Evolutionary conservation across 2,329 filamentous ascomycete species (phyloP).

Genomic region (Pyricularia grisea): DNA sequence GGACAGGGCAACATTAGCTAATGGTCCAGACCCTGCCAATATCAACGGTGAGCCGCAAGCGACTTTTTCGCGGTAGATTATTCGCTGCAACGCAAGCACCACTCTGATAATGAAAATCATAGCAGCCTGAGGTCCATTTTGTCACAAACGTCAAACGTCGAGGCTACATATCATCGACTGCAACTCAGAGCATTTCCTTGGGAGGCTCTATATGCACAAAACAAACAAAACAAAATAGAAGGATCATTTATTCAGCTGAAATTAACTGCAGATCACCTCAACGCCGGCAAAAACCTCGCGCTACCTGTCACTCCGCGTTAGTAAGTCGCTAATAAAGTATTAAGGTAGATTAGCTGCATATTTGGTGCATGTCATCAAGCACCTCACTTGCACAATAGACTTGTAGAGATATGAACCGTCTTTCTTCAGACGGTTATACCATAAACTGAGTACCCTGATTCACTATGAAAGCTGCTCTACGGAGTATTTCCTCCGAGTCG

Average conservation of each 20-base stretch:
- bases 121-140: neutral
- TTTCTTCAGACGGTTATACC: neutral
- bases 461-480: neutral
- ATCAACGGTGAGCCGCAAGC: neutral
- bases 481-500: neutral
- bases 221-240: neutral
- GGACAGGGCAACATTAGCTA: neutral
- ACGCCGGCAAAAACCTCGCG: neutral
- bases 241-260: neutral
- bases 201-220: neutral
- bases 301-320: constrained; percentile 1
- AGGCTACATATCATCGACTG: neutral
- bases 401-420: neutral
- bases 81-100: neutral
- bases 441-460: neutral
- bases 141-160: neutral
- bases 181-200: neutral
- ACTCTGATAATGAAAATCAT: neutral
- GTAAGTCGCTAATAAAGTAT: neutral
- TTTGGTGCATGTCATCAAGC: neutral
- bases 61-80: neutral
- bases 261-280: neutral
- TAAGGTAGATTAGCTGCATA: neutral
- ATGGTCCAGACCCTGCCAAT: neutral
- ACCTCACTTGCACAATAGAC: too few species aligned